Conservation (phyloP, 2,329 filamentous ascomycete genomes). For the Trichoderma sp. region DNA sequence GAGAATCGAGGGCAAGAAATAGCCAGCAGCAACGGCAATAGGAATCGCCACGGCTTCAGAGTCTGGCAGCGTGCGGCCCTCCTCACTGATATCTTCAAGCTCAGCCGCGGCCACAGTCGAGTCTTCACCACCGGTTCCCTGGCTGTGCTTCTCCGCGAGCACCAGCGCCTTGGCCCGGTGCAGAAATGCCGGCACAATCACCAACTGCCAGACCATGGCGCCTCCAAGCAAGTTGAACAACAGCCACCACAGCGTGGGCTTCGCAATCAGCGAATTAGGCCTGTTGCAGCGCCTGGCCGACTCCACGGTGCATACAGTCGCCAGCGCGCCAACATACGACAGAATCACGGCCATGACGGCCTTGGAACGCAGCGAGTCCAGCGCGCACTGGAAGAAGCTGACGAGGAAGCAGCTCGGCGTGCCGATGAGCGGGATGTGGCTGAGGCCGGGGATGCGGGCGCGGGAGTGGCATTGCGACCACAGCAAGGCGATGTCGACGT, state of each 20-base stretch:
- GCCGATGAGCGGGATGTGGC: slow-evolving; percentile 45
- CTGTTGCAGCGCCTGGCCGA: slow-evolving; percentile 44
- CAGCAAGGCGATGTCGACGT: slow-evolving; percentile 52
- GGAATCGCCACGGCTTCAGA: slow-evolving; percentile 59
- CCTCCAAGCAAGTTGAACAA: slow-evolving; percentile 50
- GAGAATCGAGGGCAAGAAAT: slow-evolving; percentile 44
- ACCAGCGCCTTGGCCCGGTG: slow-evolving; percentile 41
- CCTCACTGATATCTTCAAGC: background rate
- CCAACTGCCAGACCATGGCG: slow-evolving; percentile 51
- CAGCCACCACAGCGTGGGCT: slow-evolving; percentile 44
- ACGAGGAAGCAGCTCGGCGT: slow-evolving; percentile 49
- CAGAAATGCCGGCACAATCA: slow-evolving; percentile 51
- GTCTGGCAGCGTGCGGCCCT: slow-evolving; percentile 39
- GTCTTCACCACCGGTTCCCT: slow-evolving; percentile 56
- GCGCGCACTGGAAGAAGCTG: slow-evolving; percentile 48
- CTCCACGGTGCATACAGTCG: slow-evolving; percentile 51
- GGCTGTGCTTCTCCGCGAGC: slow-evolving; percentile 21
- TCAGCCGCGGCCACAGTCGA: slow-evolving; percentile 34
- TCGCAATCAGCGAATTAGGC: slow-evolving; percentile 36
- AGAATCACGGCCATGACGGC: slow-evolving; percentile 44
- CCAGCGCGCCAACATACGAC: slow-evolving; percentile 45
- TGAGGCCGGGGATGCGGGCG: slow-evolving; percentile 44
- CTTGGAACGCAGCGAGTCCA: slow-evolving; percentile 40
- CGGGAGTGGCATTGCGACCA: slow-evolving; percentile 54
- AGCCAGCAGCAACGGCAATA: slow-evolving; percentile 47